Evolutionary conservation across 2,329 filamentous ascomycete species (phyloP).

Genomic region (Huntiella bhutanensis): DNA sequence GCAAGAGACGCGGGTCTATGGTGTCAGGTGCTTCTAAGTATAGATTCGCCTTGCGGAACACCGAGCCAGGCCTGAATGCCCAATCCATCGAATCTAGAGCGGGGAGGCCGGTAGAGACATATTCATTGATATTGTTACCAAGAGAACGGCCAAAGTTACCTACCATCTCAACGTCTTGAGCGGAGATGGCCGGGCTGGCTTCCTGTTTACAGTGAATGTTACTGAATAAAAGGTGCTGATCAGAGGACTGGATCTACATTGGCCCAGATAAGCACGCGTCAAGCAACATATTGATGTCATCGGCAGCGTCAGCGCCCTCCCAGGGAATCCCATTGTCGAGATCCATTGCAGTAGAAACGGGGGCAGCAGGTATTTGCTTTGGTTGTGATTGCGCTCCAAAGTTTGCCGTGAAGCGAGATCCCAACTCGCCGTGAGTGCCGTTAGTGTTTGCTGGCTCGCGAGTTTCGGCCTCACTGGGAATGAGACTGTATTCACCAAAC

Average conservation of each 20-base stretch:
- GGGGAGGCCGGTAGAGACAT: too few relatives aligned
- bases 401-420: slow-evolving; percentile 14
- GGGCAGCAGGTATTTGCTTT: neutral
- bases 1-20: too few relatives aligned
- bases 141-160: too few relatives aligned
- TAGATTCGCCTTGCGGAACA: too few relatives aligned
- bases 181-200: too few relatives aligned
- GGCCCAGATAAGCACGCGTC: slow-evolving; percentile 32
- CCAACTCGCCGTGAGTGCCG: slow-evolving; percentile 26
- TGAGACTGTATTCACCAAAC: slow-evolving; percentile 40
- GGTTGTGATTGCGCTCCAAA: slow-evolving; percentile 2
- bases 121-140: too few relatives aligned
- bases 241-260: neutral
- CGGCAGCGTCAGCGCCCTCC: slow-evolving; percentile 38
- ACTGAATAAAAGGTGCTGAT: neutral
- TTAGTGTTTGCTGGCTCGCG: slow-evolving; percentile 11
- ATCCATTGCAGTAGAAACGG: slow-evolving; percentile 31
- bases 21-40: too few relatives aligned
- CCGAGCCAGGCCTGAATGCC: too few relatives aligned
- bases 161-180: too few relatives aligned
- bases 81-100: too few relatives aligned
- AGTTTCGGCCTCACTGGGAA: slow-evolving; percentile 20
- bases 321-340: slow-evolving; percentile 39
- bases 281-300: slow-evolving; percentile 37
- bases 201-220: too few relatives aligned